Evolutionary conservation across 441 rosid species (phyloP), one percentile per base, ranked within the genome.

Genomic region (Brassica hybrid): DNA sequence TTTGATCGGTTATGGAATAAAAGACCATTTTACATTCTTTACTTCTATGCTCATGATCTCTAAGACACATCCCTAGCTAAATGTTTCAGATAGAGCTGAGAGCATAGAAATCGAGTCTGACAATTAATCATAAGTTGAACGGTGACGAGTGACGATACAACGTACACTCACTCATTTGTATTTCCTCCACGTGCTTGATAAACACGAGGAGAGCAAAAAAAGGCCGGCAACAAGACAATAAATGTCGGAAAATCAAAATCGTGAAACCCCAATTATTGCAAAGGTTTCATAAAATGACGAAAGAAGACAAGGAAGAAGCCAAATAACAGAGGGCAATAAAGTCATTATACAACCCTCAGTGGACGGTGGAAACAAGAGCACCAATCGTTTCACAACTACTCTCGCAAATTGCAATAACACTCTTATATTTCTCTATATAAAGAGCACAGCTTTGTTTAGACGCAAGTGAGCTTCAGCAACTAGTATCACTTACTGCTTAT

Each of bases 191-290:
- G 57, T 50, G 57, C 57, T 50, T 50, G 6, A 50, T 48, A 50
- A 50, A 50, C 57, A 14, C 10, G 0, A n/a, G 57, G 57, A 56
- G 61, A 56, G 18, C 25, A 56, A 7, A 18, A 19, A 50, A 18
- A 57, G 61, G 61, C 61, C 27, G 61, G 61, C 61, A 3, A 57
- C 10, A 57, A 57, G 61, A 57, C 61, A 57, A 18, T 57, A 19
- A 19, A 57, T 57, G 27, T 18, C 61, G 27, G 19, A 57, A 54
- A 45, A 13, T n/a, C 7, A 50, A 50, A 50, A 50, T 14, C 56
- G 56, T 50, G 18, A 6, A 4, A n/a, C 17, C 56, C 59, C 59
- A 54, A 54, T 54, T 54, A 54, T 54, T 54, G 60, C 10, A 54
- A 8, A 7, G 23, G 11, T 54, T 16, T 17, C 23, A 0, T 0